Conservation (phyloP, 805 yeast genomes). For the Saturnispora ahearnii region DNA sequence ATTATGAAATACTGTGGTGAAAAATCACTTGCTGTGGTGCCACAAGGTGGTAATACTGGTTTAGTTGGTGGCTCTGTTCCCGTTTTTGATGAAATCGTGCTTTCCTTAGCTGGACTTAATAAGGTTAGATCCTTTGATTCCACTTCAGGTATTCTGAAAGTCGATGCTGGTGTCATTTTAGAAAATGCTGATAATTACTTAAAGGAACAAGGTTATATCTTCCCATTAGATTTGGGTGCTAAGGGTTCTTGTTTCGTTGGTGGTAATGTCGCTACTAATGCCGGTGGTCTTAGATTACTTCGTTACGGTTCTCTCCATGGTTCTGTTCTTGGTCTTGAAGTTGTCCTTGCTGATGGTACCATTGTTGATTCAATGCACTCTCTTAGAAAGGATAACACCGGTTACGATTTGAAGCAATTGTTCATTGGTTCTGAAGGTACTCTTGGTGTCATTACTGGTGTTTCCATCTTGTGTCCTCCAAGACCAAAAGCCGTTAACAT, state of each 20-base stretch:
- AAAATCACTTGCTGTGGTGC: constrained; percentile 72
- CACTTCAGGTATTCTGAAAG: constrained; percentile 75
- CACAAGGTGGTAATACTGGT: constrained; percentile 97
- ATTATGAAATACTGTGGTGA: constrained; percentile 78
- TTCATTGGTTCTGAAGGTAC: constrained; percentile 95
- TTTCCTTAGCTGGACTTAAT: constrained; percentile 64
- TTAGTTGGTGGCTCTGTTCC: constrained; percentile 93
- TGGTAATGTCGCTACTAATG: constrained; percentile 91
- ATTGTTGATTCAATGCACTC: constrained; percentile 72
- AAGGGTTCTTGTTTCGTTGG: constrained; percentile 96
- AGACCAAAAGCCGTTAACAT: constrained; percentile 82
- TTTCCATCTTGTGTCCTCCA: constrained; percentile 82
- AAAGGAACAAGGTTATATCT: constrained; percentile 76
- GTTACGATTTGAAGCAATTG: constrained; percentile 85
- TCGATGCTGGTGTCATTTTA: constrained; percentile 84
- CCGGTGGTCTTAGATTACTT: constrained; percentile 85
- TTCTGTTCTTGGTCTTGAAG: constrained; percentile 82
- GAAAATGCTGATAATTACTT: constrained; percentile 76
- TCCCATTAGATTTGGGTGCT: constrained; percentile 92
- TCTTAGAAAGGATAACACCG: constrained; percentile 90
- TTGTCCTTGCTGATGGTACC: constrained; percentile 85
- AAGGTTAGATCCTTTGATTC: constrained; percentile 73
- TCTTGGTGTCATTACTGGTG: constrained; percentile 82
- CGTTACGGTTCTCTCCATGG: constrained; percentile 93
- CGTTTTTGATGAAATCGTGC: constrained; percentile 78